Conservation (phyloP, 805 yeast species). For the Candida mattraensis region DNA sequence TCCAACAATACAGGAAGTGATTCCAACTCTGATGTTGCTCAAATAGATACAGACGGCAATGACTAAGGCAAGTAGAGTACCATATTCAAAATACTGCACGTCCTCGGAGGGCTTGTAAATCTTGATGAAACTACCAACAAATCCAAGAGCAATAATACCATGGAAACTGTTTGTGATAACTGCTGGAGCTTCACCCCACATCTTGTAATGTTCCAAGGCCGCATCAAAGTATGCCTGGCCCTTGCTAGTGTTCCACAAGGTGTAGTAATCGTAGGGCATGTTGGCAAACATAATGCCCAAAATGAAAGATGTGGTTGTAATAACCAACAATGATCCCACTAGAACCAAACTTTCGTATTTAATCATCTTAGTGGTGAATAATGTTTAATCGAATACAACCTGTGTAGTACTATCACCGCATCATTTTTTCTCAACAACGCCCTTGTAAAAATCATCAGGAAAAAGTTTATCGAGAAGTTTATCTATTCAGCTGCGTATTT, state of each 20-base stretch:
- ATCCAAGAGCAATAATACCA: slow-evolving; percentile 59
- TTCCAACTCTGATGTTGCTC: slow-evolving; percentile 83
- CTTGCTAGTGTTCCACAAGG: slow-evolving; percentile 63
- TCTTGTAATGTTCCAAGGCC: slow-evolving; percentile 72
- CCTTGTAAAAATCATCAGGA: no score
- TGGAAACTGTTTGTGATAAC: slow-evolving; percentile 63
- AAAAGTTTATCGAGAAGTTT: neutral
- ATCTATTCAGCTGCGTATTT: slow-evolving; percentile 2
- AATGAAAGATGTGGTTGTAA: slow-evolving; percentile 62
- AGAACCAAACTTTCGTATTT: slow-evolving; percentile 36
- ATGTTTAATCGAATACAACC: neutral
- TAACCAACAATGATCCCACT: slow-evolving; percentile 30
- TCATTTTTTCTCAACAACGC: no score
- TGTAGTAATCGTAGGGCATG: slow-evolving; percentile 75
- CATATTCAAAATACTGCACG: slow-evolving; percentile 86
- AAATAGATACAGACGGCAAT: slow-evolving; percentile 75
- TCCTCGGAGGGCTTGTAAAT: slow-evolving; percentile 87
- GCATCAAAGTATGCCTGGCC: slow-evolving; percentile 53
- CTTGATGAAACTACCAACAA: slow-evolving; percentile 71
- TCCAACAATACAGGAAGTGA: slow-evolving; percentile 63
- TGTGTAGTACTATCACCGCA: neutral
- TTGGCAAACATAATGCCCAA: slow-evolving; percentile 79
- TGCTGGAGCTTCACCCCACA: slow-evolving; percentile 67
- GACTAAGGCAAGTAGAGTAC: slow-evolving; percentile 71
- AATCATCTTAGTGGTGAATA: slow-evolving; percentile 8